A percentile compares a stretch with the other conserved stretches of the same genome.
These are phyloP conservation scores for Phytopythium litorale DNA, from an alignment of 352 stramenopile genomes.

Conservation along the genomic window DNA sequence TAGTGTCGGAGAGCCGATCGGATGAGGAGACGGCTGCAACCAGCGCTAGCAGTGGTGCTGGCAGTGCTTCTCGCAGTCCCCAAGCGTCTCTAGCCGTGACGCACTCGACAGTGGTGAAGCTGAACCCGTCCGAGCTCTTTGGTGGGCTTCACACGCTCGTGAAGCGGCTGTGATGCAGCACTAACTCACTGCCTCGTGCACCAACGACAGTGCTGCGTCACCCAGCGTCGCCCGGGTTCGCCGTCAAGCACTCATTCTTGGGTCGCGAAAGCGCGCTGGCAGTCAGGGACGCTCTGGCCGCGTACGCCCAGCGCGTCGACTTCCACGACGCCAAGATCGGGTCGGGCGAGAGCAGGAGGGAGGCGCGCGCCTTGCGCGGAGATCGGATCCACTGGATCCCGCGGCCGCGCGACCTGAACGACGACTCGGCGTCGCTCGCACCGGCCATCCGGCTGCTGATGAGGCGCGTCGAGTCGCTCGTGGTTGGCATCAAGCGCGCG, in stretches of 20 bases:
- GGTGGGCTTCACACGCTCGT: conserved; percentile 18
- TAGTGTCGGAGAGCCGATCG: neutral
- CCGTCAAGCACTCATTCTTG: conserved; percentile 52
- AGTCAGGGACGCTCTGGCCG: conserved; percentile 34
- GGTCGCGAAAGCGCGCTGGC: conserved; percentile 24
- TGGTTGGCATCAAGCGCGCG: conserved; percentile 49
- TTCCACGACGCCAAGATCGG: conserved; percentile 55
- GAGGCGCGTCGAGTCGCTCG: conserved; percentile 43
- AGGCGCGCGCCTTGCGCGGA: conserved; percentile 41
- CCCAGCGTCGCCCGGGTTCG: conserved; percentile 43
- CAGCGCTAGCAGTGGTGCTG: neutral
- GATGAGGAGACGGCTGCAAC: neutral
- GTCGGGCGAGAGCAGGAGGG: conserved; percentile 31
- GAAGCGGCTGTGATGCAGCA: neutral
- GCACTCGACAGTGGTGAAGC: conserved; percentile 4
- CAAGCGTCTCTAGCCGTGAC: neutral
- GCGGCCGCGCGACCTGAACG: conserved; percentile 30
- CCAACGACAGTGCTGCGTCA: conserved; percentile 36
- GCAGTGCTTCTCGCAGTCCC: neutral
- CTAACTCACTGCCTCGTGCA: neutral
- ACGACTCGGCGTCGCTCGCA: conserved; percentile 16
- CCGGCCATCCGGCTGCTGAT: conserved; percentile 40
- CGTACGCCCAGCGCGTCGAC: conserved; percentile 16
- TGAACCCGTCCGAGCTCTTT: conserved; percentile 66
- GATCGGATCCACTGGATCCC: conserved; percentile 72